Base-by-base conservation (phyloP, 2,329 filamentous ascomycete genomes). In the Trichoderma polysporum region DNA sequence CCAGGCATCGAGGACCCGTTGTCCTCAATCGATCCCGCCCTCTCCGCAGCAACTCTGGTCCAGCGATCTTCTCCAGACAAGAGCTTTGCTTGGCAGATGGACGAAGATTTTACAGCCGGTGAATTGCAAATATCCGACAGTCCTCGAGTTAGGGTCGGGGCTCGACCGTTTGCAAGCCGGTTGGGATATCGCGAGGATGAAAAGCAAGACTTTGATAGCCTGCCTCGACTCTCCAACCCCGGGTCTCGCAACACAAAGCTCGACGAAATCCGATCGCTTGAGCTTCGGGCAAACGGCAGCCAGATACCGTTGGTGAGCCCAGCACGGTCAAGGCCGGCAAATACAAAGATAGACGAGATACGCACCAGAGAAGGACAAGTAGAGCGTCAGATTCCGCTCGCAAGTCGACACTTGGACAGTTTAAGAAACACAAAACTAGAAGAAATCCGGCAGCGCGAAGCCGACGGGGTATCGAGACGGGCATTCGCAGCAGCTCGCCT, bases 51-150 rank as follows among this genome's bases (percentile, higher is more conserved):
- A 41, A 41, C 61, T 15, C 37, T 52, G 5, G 35, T 45, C 17
- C 57, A 53, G 27, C 13, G 49, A 17, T 57, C 64, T 6, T 84
- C 83, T 0, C 84, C 85, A 0, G 81, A 83, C 60, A 86, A 84
- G 74, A 84, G 81, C 70, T 85, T 82, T 66, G 82, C 81, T 8
- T 88, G 85, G 85, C 78, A 87, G 66, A 74, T 86, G 7, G 85
- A 88, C 37, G 81, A 82, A 5, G 86, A 88, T 64, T 87, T 88
- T 69, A 87, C 86, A 0, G 85, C 82, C 12, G 80, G 81, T 49
- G 85, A 87, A 67, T 68, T 87, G 45, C 84, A 87, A 66, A 73
- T 85, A 37, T 88, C 86, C 0, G 79, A 84, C 69, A 88, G 85
- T 68, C 85, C 85, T n/a, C 82, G 83, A 35, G 80, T 87, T 60